phyloP scores from a whole-genome alignment of 768 basidiomycete species.

The Symmetrospora coprosmae region DNA sequence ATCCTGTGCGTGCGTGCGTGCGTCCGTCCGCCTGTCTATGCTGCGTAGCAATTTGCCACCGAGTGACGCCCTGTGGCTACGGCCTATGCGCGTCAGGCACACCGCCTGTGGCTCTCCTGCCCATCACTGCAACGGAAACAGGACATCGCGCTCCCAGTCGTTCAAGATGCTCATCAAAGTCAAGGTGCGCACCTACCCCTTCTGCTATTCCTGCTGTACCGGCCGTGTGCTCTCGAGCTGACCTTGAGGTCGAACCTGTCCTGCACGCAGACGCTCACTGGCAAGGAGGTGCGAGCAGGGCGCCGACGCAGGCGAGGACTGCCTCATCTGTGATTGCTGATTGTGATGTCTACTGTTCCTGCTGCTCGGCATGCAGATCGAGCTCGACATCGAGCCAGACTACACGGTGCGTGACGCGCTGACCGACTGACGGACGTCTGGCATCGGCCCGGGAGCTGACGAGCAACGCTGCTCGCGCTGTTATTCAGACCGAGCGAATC shows the following conservation, averaged over 20 bases:
- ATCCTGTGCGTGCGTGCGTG: no score
- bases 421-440: not conserved
- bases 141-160: not conserved
- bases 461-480: not conserved
- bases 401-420: constrained; percentile 50
- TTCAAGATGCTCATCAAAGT: constrained; percentile 68
- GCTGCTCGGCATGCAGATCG: constrained; percentile 59
- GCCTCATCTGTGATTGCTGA: no score
- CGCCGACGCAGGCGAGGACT: no score
- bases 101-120: no score
- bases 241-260: no score
- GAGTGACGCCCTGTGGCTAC: no score
- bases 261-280: constrained; percentile 65
- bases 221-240: no score
- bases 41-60: no score
- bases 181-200: constrained; percentile 56
- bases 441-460: not conserved
- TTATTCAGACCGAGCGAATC: constrained; percentile 64
- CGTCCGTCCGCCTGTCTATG: no score
- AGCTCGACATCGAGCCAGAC: constrained; percentile 82
- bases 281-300: constrained; percentile 82
- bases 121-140: no score
- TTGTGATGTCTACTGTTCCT: no score
- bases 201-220: no score
- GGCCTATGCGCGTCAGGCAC: not conserved